These are phyloP conservation scores for Dalbergia cochinchinensis DNA, from an alignment of 306 rosid genomes.

Conservation along the genomic window DNA sequence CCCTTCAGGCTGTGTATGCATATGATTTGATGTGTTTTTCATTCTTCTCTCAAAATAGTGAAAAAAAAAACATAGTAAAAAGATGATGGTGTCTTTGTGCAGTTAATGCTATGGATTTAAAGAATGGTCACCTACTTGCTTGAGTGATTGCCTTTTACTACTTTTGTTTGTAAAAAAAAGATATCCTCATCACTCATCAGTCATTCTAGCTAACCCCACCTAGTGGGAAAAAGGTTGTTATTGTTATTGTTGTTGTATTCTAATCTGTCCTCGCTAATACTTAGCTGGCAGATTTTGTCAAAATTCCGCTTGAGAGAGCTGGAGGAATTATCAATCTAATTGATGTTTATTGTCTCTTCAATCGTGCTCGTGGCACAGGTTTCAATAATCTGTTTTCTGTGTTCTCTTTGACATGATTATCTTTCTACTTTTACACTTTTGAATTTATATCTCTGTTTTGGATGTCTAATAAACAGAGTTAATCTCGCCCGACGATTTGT, in stretches of 20 bases:
- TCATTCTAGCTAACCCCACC: neutral
- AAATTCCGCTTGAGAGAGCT: conserved; percentile 85
- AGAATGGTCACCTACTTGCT: neutral
- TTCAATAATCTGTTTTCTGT: conserved; percentile 30
- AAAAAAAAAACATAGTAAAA: neutral
- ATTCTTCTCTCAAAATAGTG: neutral
- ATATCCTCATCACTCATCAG: neutral
- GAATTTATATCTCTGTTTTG: conserved; percentile 41
- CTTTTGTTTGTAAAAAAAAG: conserved; percentile 18
- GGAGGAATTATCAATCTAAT: conserved; percentile 96
- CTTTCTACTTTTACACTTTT: conserved; percentile 31
- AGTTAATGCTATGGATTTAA: conserved; percentile 33
- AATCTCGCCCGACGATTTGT: conserved; percentile 95
- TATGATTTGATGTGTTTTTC: conserved; percentile 31
- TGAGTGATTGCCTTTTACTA: conserved; percentile 39
- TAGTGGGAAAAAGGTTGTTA: neutral
- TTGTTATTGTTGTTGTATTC: conserved; percentile 14
- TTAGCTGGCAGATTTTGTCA: conserved; percentile 95
- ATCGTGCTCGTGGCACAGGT: conserved; percentile 99
- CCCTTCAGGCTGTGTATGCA: conserved; percentile 1
- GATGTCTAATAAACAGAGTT: conserved; percentile 68
- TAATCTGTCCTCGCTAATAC: conserved; percentile 44
- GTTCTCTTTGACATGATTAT: conserved; percentile 26
- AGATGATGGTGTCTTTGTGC: neutral
- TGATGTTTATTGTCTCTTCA: conserved; percentile 91